These are phyloP conservation scores for Phylloporus sp. DNA, from an alignment of 768 basidiomycete species.

Conservation along the genomic window DNA sequence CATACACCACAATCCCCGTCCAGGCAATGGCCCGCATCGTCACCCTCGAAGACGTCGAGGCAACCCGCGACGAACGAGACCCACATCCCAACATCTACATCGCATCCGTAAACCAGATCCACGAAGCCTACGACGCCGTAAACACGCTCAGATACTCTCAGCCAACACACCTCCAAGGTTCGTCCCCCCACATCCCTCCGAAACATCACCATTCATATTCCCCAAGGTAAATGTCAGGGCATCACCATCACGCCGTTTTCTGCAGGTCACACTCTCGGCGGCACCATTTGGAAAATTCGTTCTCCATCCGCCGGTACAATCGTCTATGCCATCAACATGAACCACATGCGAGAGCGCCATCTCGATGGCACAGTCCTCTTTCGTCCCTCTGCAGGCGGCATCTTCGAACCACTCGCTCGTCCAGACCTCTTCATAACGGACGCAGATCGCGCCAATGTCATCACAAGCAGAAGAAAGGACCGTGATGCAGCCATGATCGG, in stretches of 20 bases:
- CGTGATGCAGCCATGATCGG: conserved; percentile 87
- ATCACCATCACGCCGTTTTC: conserved; percentile 93
- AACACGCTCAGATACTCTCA: conserved; percentile 94
- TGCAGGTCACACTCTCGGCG: conserved; percentile 92
- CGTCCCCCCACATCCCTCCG: conserved; percentile 20
- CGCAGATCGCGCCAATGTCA: conserved; percentile 76
- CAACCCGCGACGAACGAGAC: conserved; percentile 70
- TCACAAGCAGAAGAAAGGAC: conserved; percentile 83
- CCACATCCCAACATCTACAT: conserved; percentile 47
- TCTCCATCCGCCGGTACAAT: conserved; percentile 95
- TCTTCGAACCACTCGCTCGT: conserved; percentile 81
- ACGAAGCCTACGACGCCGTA: conserved; percentile 88
- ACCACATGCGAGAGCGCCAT: conserved; percentile 94
- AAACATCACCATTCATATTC: too few relatives aligned
- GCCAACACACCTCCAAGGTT: conserved; percentile 91
- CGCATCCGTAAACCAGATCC: conserved; percentile 77
- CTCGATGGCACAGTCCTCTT: conserved; percentile 90
- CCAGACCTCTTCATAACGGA: conserved; percentile 95
- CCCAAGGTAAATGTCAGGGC: conserved; percentile 91
- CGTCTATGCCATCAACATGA: conserved; percentile 90
- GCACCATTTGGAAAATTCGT: conserved; percentile 98
- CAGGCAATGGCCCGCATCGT: conserved; percentile 94
- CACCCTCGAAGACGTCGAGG: conserved; percentile 82
- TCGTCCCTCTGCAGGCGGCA: conserved; percentile 63
- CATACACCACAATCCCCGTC: conserved; percentile 92